These are phyloP conservation scores for Telopea speciosissima DNA, from an alignment of 177 flowering plant genomes.

Conservation along the genomic window DNA sequence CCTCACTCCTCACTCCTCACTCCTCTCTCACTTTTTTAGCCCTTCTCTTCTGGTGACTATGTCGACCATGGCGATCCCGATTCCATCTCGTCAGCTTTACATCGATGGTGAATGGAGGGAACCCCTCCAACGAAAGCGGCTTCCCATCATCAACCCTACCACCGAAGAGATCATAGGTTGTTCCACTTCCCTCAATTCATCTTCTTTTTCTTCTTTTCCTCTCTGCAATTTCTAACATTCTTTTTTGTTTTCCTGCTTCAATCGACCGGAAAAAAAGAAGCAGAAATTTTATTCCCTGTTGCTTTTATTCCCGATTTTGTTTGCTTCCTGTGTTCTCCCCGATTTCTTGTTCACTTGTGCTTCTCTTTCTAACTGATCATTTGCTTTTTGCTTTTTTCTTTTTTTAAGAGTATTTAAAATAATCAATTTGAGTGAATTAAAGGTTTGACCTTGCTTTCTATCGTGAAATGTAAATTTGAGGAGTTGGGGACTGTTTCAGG, in stretches of 20 bases:
- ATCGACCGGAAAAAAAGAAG: no score
- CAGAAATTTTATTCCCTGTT: no score
- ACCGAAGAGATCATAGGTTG: slow-evolving; percentile 74
- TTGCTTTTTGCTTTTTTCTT: no score
- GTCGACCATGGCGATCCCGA: slow-evolving; percentile 32
- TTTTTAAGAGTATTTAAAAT: neutral
- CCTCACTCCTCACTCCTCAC: neutral
- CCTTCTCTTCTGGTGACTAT: neutral
- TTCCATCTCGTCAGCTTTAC: slow-evolving; percentile 75
- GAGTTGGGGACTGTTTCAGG: slow-evolving; percentile 40
- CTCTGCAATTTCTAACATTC: neutral
- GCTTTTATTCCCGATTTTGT: neutral
- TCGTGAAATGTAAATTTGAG: neutral
- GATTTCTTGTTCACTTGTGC: neutral
- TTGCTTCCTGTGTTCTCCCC: neutral
- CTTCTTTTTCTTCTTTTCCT: neutral
- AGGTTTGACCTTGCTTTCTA: neutral
- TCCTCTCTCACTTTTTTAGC: neutral
- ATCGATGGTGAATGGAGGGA: slow-evolving; percentile 86
- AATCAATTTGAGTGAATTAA: neutral
- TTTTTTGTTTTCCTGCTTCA: neutral
- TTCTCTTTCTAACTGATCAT: neutral
- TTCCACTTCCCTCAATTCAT: slow-evolving; percentile 1
- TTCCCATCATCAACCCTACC: slow-evolving; percentile 78
- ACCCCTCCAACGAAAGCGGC: slow-evolving; percentile 52